Percentiles rank a stretch among this genome's conserved stretches.
Evolutionary conservation across 1,284 basidiomycete genomes (phyloP).

Genomic region (Apiotrichum porosum): DNA sequence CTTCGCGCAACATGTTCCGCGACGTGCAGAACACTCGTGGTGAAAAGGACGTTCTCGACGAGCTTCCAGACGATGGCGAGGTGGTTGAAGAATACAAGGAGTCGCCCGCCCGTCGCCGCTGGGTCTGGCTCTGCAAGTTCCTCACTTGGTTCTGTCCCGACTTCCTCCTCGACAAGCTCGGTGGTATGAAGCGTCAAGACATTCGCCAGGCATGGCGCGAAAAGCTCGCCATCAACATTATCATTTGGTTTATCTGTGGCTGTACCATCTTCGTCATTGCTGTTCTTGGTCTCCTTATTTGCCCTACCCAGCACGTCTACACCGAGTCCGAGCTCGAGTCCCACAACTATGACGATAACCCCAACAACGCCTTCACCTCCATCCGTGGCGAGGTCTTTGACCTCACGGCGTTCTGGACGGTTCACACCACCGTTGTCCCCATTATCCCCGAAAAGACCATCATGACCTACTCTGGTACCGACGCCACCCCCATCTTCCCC

Average conservation of each 20-base stretch:
- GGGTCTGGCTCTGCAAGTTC: conserved; percentile 85
- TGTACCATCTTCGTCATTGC: conserved; percentile 90
- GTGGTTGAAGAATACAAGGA: conserved; percentile 81
- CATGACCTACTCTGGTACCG: conserved; percentile 70
- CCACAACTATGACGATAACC: conserved; percentile 62
- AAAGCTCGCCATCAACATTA: conserved; percentile 89
- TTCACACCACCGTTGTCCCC: conserved; percentile 64
- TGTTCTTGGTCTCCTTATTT: conserved; percentile 80
- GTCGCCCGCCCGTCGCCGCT: conserved; percentile 69
- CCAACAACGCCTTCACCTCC: conserved; percentile 70
- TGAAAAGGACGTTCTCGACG: conserved; percentile 73
- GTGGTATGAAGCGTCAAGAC: conserved; percentile 89
- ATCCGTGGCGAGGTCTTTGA: conserved; percentile 81
- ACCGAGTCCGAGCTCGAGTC: conserved; percentile 67
- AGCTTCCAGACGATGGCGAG: conserved; percentile 76
- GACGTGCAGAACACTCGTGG: conserved; percentile 62
- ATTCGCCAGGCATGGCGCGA: conserved; percentile 96
- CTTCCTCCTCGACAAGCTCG: conserved; percentile 63
- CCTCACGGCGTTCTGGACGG: conserved; percentile 38
- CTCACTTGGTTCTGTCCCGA: conserved; percentile 88
- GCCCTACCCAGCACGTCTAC: conserved; percentile 90
- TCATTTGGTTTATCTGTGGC: conserved; percentile 92
- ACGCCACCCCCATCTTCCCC: conserved; percentile 79
- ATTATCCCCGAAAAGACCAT: conserved; percentile 73
- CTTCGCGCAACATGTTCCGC: conserved; percentile 91